These are phyloP conservation scores for Lycium barbarum DNA, from an alignment of 257 asterid species.

Conservation along the genomic window DNA sequence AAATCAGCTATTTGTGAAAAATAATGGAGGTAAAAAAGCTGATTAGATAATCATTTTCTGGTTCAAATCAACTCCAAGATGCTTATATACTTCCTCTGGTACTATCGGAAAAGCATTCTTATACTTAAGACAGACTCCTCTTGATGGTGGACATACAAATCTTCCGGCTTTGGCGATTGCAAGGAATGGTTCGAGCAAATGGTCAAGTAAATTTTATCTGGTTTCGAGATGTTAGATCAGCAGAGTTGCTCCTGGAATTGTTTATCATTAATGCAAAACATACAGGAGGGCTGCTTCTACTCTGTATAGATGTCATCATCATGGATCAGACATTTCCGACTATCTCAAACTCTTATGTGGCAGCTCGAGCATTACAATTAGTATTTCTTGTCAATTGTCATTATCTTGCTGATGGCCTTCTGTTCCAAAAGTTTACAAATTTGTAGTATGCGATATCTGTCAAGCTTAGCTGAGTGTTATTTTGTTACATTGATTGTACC, in stretches of 20 bases:
- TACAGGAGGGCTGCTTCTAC: not conserved
- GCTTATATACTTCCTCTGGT: not conserved
- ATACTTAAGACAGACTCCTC: conserved; percentile 12
- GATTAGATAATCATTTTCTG: not conserved
- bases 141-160: conserved; percentile 9
- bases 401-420: not conserved
- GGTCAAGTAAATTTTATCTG: not conserved
- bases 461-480: not conserved
- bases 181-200: not conserved
- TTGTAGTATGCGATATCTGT: conserved; percentile 18
- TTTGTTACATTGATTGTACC: not conserved
- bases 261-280: not conserved
- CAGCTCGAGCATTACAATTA: not conserved
- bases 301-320: not conserved
- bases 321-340: not conserved
- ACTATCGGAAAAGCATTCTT: not conserved
- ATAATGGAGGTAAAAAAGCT: not conserved
- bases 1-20: conserved; percentile 56
- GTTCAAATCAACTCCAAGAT: conserved; percentile 2
- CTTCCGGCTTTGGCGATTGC: not conserved
- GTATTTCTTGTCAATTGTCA: not conserved
- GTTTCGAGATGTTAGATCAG: not conserved
- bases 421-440: conserved; percentile 15
- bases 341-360: not conserved
- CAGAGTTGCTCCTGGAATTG: not conserved